Conservation (phyloP, 116 monocot species). For the Posidonia oceanica region DNA sequence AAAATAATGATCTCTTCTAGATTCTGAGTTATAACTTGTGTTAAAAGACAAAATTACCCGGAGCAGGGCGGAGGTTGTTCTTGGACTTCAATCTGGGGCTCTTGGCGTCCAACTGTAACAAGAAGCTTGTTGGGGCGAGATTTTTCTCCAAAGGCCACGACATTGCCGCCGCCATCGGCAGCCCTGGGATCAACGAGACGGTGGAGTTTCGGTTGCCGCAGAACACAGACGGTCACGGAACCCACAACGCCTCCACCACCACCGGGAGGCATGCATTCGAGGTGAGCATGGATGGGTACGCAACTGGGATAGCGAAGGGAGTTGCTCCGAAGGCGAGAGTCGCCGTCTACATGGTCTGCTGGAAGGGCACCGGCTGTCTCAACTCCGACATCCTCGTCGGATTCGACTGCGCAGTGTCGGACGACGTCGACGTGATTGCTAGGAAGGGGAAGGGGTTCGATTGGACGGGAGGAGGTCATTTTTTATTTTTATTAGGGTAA, state of each 20-base stretch:
- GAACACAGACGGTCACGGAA: conserved; percentile 78
- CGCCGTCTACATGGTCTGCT: conserved; percentile 70
- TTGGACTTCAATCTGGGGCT: conserved; percentile 46
- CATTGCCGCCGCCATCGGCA: conserved; percentile 27
- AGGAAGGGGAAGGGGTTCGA: too few relatives aligned
- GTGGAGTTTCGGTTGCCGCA: conserved; percentile 50
- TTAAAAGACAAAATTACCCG: too few relatives aligned
- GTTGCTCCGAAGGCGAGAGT: conserved; percentile 60
- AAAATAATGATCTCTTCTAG: too few relatives aligned
- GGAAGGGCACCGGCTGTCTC: conserved; percentile 56
- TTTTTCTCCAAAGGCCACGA: conserved; percentile 72
- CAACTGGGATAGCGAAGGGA: conserved; percentile 60
- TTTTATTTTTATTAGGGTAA: too few relatives aligned
- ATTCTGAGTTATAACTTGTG: too few relatives aligned
- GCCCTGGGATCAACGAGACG: conserved; percentile 44
- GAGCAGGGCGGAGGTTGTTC: conserved; percentile 66
- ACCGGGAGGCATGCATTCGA: conserved; percentile 47
- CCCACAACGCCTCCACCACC: conserved; percentile 77
- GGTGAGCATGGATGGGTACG: conserved; percentile 56
- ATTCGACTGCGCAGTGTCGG: conserved; percentile 56
- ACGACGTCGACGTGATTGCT: conserved; percentile 70
- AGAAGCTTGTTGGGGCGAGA: conserved; percentile 75
- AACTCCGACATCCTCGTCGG: conserved; percentile 81
- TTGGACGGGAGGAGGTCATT: too few relatives aligned
- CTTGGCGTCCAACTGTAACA: conserved; percentile 46